A percentile compares a stretch with the other conserved stretches of the same genome.
These are phyloP conservation scores for Akanthomyces uredinophilus DNA, from an alignment of 2,329 filamentous ascomycete species.

Conservation along the genomic window DNA sequence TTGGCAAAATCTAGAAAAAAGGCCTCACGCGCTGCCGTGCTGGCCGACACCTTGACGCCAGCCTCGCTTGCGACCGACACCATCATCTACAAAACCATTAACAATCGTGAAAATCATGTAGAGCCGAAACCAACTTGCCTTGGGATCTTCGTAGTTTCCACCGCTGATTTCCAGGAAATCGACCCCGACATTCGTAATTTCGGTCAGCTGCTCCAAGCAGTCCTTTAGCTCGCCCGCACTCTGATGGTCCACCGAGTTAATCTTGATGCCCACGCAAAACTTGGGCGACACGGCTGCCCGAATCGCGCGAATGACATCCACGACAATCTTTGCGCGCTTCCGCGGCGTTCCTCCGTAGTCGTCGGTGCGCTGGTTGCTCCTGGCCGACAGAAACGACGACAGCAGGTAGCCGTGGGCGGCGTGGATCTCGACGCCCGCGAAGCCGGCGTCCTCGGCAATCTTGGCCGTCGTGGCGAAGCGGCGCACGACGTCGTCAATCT, in stretches of 20 bases:
- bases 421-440: constrained; percentile 42
- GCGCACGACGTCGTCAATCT: constrained; percentile 48
- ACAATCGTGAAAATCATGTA: not conserved
- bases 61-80: constrained; percentile 17
- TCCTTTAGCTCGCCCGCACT: constrained; percentile 41
- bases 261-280: constrained; percentile 50
- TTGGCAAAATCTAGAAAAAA: constrained; percentile 64
- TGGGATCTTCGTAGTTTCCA: constrained; percentile 52
- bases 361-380: constrained; percentile 48
- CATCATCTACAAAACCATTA: constrained; percentile 1
- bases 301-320: constrained; percentile 44
- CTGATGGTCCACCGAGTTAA: constrained; percentile 55
- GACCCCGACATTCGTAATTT: constrained; percentile 43
- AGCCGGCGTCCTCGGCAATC: constrained; percentile 40
- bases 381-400: constrained; percentile 48
- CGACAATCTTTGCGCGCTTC: constrained; percentile 44
- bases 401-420: constrained; percentile 54
- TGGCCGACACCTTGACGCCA: constrained; percentile 26
- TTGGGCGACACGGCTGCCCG: constrained; percentile 29
- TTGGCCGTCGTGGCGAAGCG: constrained; percentile 50
- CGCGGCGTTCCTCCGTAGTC: constrained; percentile 48
- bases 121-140: constrained; percentile 26
- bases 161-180: constrained; percentile 68
- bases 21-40: constrained; percentile 53
- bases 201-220: constrained; percentile 52